phyloP scores from a whole-genome alignment of 192 early-diverging fungal species.

The Nowakowskiella sp. region DNA sequence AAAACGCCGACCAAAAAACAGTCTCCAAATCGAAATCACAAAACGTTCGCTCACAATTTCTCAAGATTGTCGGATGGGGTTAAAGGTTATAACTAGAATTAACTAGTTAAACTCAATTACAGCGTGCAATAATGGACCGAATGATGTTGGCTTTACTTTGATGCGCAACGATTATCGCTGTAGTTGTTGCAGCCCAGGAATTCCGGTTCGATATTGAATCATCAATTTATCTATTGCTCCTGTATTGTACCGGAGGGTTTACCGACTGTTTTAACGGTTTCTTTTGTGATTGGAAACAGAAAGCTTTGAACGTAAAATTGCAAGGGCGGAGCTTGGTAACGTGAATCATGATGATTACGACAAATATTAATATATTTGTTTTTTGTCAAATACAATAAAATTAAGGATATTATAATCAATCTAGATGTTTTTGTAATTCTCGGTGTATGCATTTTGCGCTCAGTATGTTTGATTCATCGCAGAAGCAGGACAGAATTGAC shows the following conservation, averaged over 20 bases:
- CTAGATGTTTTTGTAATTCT: no score
- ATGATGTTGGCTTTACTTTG: constrained; percentile 24
- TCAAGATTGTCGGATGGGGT: constrained; percentile 19
- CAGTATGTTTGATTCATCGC: no score
- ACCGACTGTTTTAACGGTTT: constrained; percentile 78
- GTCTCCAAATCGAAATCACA: no score
- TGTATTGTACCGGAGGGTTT: constrained; percentile 80
- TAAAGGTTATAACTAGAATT: no score
- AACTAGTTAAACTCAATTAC: constrained; percentile 24
- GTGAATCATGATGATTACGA: no score
- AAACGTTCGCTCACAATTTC: no score
- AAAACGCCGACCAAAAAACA: no score
- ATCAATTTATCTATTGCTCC: constrained; percentile 59
- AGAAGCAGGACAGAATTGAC: no score
- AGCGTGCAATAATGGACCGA: constrained; percentile 20
- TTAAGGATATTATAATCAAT: no score
- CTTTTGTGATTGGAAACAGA: constrained; percentile 74
- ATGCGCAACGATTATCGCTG: constrained; percentile 18
- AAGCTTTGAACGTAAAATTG: constrained; percentile 68
- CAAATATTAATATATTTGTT: no score
- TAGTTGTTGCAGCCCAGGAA: constrained; percentile 23
- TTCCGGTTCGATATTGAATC: constrained; percentile 13
- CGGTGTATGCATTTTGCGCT: no score
- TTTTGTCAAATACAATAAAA: no score
- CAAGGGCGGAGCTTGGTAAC: constrained; percentile 76